Base-by-base conservation (phyloP, 2,329 filamentous ascomycete genomes). In the Aspergillus arachidicola region DNA sequence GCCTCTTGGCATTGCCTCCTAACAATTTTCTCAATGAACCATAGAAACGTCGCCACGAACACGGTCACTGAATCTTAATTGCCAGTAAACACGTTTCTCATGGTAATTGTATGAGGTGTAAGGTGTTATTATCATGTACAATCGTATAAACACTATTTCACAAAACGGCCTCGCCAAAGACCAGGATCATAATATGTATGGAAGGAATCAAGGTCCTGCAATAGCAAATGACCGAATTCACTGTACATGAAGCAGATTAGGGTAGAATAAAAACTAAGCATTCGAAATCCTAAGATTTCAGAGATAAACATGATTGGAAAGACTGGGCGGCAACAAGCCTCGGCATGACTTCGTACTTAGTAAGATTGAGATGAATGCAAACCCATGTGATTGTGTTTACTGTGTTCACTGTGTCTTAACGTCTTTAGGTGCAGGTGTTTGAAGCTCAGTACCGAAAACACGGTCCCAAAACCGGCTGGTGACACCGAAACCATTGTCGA, bases 401-500 rank as follows among this genome's bases (percentile, higher is more conserved):
- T 78, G 73, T 32, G 48, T 67, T 67, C 68, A 80, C 68, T 78
- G 73, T 32, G 75, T 65, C 72, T 80, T 80, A 32, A 66, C 62
- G 16, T 67, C 73, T 62, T 78, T 78, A 14, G 76, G 72, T 23
- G 74, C 58, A 3, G 76, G 79, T 70, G 69, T 65, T 59, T 84
- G 79, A 58, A 99, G 83, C 80, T 96, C 90, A 1, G 95, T 99
- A 69, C 93, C 93, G 75, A 99, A 99, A 7, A 99, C 81, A 57
- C 82, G 83, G 78, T 99, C 95, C 95, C 95, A 99, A 84, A 99
- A 97, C 69, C 90, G 89, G 83, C 91, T 97, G 36, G 94, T 97
- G 58, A 99, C 94, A 61, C 95, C 95, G 72, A 98, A 99, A 58
- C 95, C 95, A 69, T 97, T 94, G 79, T 99, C 91, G 77, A 96